Evolutionary conservation across 257 asterid genomes (phyloP).

Genomic region (Rauvolfia tetraphylla): DNA sequence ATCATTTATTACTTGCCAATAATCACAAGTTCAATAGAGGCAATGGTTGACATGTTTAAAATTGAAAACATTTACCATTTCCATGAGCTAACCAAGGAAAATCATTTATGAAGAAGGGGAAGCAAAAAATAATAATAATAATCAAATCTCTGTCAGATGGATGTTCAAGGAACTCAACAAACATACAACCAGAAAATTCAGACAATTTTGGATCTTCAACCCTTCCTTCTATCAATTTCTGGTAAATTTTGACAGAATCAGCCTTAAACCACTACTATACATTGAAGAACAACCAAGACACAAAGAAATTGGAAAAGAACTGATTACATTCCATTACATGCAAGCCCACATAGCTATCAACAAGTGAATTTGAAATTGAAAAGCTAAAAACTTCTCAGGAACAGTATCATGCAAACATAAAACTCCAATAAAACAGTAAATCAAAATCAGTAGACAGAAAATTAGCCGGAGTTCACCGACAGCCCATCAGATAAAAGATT

Average conservation of each 20-base stretch:
- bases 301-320: not conserved
- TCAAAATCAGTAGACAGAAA: not conserved
- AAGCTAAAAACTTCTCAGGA: not conserved
- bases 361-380: not conserved
- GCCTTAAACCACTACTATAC: not conserved
- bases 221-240: not conserved
- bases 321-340: not conserved
- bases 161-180: not conserved
- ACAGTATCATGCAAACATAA: conserved; percentile 1
- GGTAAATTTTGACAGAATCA: not conserved
- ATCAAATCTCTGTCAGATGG: not conserved
- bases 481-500: not conserved
- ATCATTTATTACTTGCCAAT: not conserved
- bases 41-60: not conserved
- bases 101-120: not conserved
- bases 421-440: not conserved
- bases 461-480: not conserved
- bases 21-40: not conserved
- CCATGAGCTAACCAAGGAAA: not conserved
- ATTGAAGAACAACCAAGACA: not conserved
- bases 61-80: not conserved
- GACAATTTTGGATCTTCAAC: not conserved
- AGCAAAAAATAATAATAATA: not conserved
- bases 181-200: not conserved
- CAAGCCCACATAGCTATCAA: not conserved